Base-by-base conservation (phyloP, 2,329 filamentous ascomycete species). In the Orbilia blumenaviensis region DNA sequence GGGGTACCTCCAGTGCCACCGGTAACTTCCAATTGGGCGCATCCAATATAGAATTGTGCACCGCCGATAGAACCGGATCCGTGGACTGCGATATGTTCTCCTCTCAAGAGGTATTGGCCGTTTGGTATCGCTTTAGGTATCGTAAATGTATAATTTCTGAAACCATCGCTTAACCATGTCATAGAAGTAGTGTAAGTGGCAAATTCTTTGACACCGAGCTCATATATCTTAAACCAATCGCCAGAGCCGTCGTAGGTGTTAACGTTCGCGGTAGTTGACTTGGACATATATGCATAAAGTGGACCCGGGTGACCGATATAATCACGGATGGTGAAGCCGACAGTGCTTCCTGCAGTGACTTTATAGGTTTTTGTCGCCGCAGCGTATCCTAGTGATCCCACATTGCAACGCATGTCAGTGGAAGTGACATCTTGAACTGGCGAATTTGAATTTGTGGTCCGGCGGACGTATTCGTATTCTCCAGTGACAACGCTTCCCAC, bases 21-120 rank as follows among this genome's bases (percentile, higher is more conserved):
- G 5, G 80, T 81, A 60, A 86, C 82, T 68, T 82, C 82, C 64
- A 86, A 78, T 81, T 86, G 85, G 0, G 83, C 84, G 78, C 85
- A 86, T 1, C 81, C 81, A 50, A 85, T 82, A 78, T 85, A 86
- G 77, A 85, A 84, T 80, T 86, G 82, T 0, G 83, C 83, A 3
- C 82, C 82, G 6, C 80, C 79, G 32, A 77, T 58, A 10, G 75
- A 64, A 34, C 78, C 77, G 3, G 83, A 83, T 77, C 84, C 84
- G 80, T 85, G 84, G 34, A 86, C 82, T 6, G 81, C 85, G 61
- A 86, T 84, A 77, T 86, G 84, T 80, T 86, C 84, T 46, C 83
- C 80, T 4, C 84, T 81, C 25, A 85, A 78, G 2, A 86, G 80
- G 78, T 86, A 85, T 75, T 85, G 81, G 7, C 84, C 84, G 2